Base-by-base conservation (phyloP, 495 filamentous ascomycete genomes). In the Melanomma pulvis-pyrius region DNA sequence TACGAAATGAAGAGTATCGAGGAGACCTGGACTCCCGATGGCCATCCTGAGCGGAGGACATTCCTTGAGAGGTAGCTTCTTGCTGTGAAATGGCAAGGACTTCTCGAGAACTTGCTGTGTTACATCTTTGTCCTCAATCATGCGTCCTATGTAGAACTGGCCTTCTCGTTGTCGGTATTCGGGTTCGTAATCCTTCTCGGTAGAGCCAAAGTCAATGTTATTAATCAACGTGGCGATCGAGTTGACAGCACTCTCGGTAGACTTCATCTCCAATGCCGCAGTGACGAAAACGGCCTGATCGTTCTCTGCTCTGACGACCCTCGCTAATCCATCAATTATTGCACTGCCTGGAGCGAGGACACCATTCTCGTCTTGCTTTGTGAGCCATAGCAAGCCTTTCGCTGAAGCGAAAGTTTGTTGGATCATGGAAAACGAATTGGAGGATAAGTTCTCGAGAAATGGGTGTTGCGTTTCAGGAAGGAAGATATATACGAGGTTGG, bases 1-100 rank as follows among this genome's bases (percentile, higher is more conserved):
- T 9, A 13, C 32, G 21, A 58, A 58, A 41, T 36, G 26, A 13
- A 58, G 26, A 41, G 5, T 58, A 26, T 58, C 30, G 9, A 58
- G 54, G 24, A 39, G 30, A n/a, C 54, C 54, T 9, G 24, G 28
- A 15, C 8, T 29, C 8, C 50, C 50, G 50, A 53, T 29, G 4
- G 22, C n/a, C n/a, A 53, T 5, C n/a, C 25, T 53, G 24, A 53
- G 19, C 7, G 50, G 50, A 53, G 50, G 32, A 36, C 32, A 6
- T 6, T 6, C 32, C 6, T 13, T 13, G 13, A 36, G 13, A 6
- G 32, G 6, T 36, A 6, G 32, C 6, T 6, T 36, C 32, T 13
- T 36, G 6, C 6, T 6, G 6, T 36, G 32, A 36, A 6, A 36
- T 13, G 32, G 32, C 32, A 36, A 36, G 13, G 32, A 36, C 32